A percentile compares a stretch with the other conserved stretches of the same genome.
phyloP scores from a whole-genome alignment of 495 filamentous ascomycete species.

The Podospora comata region DNA sequence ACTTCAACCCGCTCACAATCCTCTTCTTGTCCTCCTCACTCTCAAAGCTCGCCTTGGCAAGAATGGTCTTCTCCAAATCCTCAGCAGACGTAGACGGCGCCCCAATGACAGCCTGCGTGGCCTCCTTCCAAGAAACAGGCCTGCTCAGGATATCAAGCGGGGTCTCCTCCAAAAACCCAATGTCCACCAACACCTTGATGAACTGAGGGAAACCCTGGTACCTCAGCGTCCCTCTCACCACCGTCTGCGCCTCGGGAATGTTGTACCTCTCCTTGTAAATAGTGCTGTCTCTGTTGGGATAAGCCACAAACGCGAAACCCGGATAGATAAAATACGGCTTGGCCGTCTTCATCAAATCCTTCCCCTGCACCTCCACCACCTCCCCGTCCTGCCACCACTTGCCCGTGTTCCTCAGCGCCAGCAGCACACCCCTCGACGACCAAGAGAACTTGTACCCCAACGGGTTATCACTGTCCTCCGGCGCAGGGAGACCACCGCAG shows the following conservation, averaged over 20 bases:
- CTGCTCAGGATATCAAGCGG: slow-evolving; percentile 57
- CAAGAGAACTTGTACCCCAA: slow-evolving; percentile 96
- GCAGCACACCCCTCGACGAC: slow-evolving; percentile 75
- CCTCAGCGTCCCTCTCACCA: slow-evolving; percentile 71
- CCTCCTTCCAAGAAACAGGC: slow-evolving; percentile 73
- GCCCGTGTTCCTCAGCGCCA: slow-evolving; percentile 83
- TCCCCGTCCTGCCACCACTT: slow-evolving; percentile 79
- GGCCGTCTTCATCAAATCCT: slow-evolving; percentile 78
- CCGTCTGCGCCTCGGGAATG: slow-evolving; percentile 79
- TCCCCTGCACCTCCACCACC: slow-evolving; percentile 53
- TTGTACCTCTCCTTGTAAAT: slow-evolving; percentile 82
- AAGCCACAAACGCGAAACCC: slow-evolving; percentile 84
- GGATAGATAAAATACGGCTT: slow-evolving; percentile 92
- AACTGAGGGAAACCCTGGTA: slow-evolving; percentile 88
- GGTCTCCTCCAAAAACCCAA: slow-evolving; percentile 77
- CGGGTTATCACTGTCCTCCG: slow-evolving; percentile 84
- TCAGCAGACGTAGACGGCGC: slow-evolving; percentile 58
- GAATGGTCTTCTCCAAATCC: slow-evolving; percentile 69
- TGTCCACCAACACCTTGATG: slow-evolving; percentile 79
- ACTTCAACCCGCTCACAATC: slow-evolving; percentile 72
- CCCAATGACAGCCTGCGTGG: slow-evolving; percentile 68
- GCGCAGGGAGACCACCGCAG: slow-evolving; percentile 70
- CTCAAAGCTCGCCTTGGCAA: slow-evolving; percentile 69
- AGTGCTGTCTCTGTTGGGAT: slow-evolving; percentile 89
- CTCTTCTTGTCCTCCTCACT: slow-evolving; percentile 69